phyloP scores from a whole-genome alignment of 305 asterid genomes.

The Rubia occidens region DNA sequence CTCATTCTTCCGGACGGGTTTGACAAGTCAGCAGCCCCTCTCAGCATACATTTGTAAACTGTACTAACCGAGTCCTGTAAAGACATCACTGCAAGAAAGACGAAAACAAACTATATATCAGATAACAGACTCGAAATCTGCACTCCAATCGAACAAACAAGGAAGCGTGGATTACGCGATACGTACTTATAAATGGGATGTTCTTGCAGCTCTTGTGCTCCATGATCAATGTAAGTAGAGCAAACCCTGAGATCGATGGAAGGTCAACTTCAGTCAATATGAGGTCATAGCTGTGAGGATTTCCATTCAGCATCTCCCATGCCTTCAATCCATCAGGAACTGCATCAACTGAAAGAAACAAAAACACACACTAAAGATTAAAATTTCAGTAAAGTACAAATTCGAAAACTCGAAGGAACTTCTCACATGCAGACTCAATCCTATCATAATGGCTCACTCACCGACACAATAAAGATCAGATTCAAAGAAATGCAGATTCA shows the following conservation, averaged over 20 bases:
- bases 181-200: constrained; percentile 86
- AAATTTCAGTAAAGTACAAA: not conserved
- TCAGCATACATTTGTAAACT: constrained; percentile 87
- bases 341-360: constrained; percentile 59
- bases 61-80: constrained; percentile 77
- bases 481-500: too few species aligned
- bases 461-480: not conserved
- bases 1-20: constrained; percentile 87
- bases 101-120: not conserved
- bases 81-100: constrained; percentile 76
- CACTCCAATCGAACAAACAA: constrained; percentile 3
- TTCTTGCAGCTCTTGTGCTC: constrained; percentile 79
- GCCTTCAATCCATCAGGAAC: constrained; percentile 88
- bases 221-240: constrained; percentile 79
- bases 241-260: constrained; percentile 86
- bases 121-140: not conserved
- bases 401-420: not conserved
- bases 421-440: not conserved
- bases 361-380: constrained; percentile 8
- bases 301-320: constrained; percentile 72
- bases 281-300: constrained; percentile 58
- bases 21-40: constrained; percentile 91
- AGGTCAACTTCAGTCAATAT: constrained; percentile 81
- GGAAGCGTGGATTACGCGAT: not conserved
- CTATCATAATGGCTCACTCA: not conserved